A percentile compares a stretch with the other conserved stretches of the same genome.
Conservation (phyloP, 2,329 filamentous ascomycete species). For the Daldinia sp. region DNA sequence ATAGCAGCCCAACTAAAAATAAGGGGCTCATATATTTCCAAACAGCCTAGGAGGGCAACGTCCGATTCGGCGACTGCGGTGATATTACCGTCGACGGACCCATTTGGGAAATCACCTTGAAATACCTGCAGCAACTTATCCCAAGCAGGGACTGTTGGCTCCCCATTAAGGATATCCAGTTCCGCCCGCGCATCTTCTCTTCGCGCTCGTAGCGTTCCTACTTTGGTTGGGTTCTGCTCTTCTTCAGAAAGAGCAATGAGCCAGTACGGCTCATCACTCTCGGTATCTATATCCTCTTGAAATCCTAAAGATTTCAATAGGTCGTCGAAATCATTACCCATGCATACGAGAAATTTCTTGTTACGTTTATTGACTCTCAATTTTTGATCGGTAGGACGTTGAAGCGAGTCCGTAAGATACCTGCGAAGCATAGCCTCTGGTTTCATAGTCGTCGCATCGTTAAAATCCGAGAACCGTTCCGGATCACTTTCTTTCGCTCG, state of each 20-base stretch:
- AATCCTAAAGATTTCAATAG: conserved; percentile 62
- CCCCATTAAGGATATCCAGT: conserved; percentile 26
- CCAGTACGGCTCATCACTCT: conserved; percentile 53
- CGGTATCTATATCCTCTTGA: conserved; percentile 50
- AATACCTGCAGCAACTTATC: conserved; percentile 37
- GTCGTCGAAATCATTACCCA: conserved; percentile 58
- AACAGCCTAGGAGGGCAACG: conserved; percentile 41
- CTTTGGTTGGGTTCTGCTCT: conserved; percentile 48
- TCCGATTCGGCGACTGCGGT: conserved; percentile 32
- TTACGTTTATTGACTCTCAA: conserved; percentile 64
- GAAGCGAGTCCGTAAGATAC: conserved; percentile 61
- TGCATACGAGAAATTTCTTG: conserved; percentile 63
- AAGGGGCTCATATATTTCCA: conserved; percentile 38
- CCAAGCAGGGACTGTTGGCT: conserved; percentile 37
- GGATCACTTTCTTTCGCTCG: conserved; percentile 56
- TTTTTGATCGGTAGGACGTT: conserved; percentile 45
- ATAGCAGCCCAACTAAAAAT: conserved; percentile 44
- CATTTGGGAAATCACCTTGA: conserved; percentile 26
- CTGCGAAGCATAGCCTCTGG: conserved; percentile 57
- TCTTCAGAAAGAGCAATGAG: conserved; percentile 47
- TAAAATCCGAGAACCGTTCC: conserved; percentile 55
- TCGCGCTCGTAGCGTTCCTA: conserved; percentile 47
- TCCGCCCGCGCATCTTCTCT: conserved; percentile 44
- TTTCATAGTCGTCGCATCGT: conserved; percentile 52
- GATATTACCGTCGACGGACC: not conserved